A percentile compares a stretch with the other conserved stretches of the same genome.
These are phyloP conservation scores for Ormosia semicastrata DNA, from an alignment of 306 rosid genomes.

Conservation along the genomic window DNA sequence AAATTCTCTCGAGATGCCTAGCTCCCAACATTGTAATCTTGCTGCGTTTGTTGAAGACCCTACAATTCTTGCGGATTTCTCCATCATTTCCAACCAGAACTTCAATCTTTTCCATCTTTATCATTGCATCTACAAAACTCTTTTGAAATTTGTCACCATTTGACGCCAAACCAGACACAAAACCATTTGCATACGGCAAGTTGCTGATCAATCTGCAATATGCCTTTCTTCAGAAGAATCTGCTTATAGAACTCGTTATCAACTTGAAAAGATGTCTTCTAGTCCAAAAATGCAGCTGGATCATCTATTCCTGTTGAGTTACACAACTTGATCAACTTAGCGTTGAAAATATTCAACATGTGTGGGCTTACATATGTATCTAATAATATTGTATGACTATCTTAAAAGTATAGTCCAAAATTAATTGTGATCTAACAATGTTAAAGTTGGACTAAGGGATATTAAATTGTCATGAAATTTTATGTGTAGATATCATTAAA, in stretches of 20 bases:
- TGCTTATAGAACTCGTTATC: conserved; percentile 50
- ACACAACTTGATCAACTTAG: conserved; percentile 31
- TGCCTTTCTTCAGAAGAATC: conserved; percentile 35
- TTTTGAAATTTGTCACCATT: conserved; percentile 18
- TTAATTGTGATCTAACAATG: too few species aligned
- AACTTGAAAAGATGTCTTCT: conserved; percentile 31
- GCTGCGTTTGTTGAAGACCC: conserved; percentile 31
- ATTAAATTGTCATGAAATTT: too few species aligned
- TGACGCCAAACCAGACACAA: conserved; percentile 38
- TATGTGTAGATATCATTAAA: too few species aligned
- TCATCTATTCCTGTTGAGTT: background rate
- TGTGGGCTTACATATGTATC: too few species aligned
- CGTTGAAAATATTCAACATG: too few species aligned
- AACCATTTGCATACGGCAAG: conserved; percentile 32
- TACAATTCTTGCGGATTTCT: conserved; percentile 47
- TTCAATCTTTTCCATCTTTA: conserved; percentile 40
- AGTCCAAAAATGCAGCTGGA: conserved; percentile 36
- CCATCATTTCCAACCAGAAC: conserved; percentile 45
- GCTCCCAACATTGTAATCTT: background rate
- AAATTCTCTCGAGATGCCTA: too few species aligned
- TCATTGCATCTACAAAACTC: conserved; percentile 44
- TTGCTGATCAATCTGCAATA: conserved; percentile 51
- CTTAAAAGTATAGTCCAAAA: too few species aligned
- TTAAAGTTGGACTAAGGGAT: too few species aligned
- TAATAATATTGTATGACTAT: too few species aligned